A percentile compares a stretch with the other conserved stretches of the same genome.
Evolutionary conservation across 306 rosid genomes (phyloP).

Genomic region (Casuarina glauca): DNA sequence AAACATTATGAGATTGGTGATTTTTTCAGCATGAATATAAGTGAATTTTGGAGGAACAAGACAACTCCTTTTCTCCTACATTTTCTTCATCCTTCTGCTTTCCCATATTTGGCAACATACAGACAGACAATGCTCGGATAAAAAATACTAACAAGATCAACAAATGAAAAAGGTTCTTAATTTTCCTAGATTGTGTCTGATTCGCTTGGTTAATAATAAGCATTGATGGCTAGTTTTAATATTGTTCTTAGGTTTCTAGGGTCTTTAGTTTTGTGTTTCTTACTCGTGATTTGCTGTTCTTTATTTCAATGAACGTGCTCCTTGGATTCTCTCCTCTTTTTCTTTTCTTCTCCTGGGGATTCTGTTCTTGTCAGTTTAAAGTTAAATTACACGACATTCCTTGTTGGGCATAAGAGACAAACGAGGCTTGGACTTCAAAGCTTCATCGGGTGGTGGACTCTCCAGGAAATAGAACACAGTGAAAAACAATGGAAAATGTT

Average conservation of each 20-base stretch:
- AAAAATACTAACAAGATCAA: too few relatives aligned
- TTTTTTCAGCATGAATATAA: not conserved
- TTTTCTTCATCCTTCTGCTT: not conserved
- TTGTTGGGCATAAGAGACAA: slow-evolving; percentile 29
- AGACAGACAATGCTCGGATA: not conserved
- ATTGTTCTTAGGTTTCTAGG: not conserved
- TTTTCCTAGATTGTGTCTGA: not conserved
- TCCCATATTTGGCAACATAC: not conserved
- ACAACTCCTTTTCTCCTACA: not conserved
- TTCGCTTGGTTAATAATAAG: not conserved
- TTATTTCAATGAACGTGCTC: slow-evolving; percentile 1
- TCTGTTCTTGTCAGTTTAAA: not conserved
- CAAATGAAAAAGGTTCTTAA: too few relatives aligned
- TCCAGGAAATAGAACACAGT: not conserved
- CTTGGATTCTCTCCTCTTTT: slow-evolving; percentile 34
- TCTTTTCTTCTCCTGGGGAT: too few relatives aligned
- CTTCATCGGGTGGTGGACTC: not conserved
- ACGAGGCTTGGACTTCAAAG: not conserved
- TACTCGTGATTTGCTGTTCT: not conserved
- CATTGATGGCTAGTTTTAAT: slow-evolving; percentile 8
- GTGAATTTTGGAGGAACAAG: not conserved
- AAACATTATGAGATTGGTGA: slow-evolving; percentile 3
- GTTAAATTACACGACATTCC: slow-evolving; percentile 31
- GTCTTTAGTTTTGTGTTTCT: not conserved
- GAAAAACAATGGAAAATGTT: not conserved